Evolutionary conservation across 208 protist species (phyloP).

Genomic region (Leishmania amazonensis): DNA sequence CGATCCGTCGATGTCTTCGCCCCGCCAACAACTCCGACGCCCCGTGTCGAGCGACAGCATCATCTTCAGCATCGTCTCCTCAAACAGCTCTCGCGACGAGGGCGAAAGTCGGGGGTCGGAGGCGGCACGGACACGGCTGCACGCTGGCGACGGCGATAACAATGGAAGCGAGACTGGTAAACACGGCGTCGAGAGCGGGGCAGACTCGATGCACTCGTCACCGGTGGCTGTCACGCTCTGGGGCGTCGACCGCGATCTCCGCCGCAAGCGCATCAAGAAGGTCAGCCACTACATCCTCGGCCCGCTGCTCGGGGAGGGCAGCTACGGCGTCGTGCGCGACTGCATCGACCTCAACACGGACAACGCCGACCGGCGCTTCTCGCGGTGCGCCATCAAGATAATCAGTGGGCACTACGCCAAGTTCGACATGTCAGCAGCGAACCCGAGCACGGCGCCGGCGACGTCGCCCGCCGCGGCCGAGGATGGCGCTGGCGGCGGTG

Average conservation of each 20-base stretch:
- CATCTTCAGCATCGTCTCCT: constrained; percentile 6
- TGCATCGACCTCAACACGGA: constrained; percentile 68
- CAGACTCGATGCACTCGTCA: constrained; percentile 19
- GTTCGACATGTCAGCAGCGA: constrained; percentile 4
- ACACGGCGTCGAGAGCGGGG: neutral
- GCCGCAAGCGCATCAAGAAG: constrained; percentile 82
- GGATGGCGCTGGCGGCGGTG: neutral
- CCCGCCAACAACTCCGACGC: neutral
- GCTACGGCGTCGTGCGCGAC: constrained; percentile 78
- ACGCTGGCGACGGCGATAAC: neutral
- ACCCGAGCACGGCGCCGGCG: neutral
- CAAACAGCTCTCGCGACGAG: constrained; percentile 2
- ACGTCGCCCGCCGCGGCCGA: neutral
- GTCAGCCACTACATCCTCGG: constrained; percentile 86
- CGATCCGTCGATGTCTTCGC: neutral
- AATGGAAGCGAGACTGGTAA: neutral
- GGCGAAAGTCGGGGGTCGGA: neutral
- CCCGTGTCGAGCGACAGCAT: constrained; percentile 15
- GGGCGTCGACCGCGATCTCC: constrained; percentile 40
- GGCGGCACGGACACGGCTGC: neutral
- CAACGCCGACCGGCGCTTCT: constrained; percentile 34
- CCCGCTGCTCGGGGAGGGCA: constrained; percentile 75
- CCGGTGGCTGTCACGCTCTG: constrained; percentile 54
- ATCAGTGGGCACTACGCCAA: constrained; percentile 11
- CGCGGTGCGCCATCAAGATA: constrained; percentile 65